These are phyloP conservation scores for Ophiostoma triangulosporum DNA, from an alignment of 2,329 filamentous ascomycete species.

Conservation along the genomic window DNA sequence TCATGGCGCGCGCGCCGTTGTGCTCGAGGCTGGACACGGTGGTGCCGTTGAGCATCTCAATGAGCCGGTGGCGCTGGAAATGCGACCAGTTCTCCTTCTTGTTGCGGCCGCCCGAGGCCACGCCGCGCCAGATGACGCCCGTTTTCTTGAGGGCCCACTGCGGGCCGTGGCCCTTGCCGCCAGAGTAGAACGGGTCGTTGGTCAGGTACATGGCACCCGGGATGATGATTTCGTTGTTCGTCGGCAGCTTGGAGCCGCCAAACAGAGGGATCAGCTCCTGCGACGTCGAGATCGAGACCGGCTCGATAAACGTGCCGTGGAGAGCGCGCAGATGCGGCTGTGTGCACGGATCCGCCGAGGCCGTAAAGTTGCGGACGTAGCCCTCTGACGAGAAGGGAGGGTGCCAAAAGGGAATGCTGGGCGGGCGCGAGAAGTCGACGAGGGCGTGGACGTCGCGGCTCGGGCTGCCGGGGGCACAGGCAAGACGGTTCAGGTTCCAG, in stretches of 20 bases:
- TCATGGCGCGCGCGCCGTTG: slow-evolving; percentile 25
- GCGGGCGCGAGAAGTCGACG: slow-evolving; percentile 20
- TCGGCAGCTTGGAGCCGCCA: slow-evolving; percentile 42
- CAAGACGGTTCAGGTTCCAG: slow-evolving; percentile 44
- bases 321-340: slow-evolving; percentile 32
- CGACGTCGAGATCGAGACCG: slow-evolving; percentile 33
- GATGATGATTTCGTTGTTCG: slow-evolving; percentile 49
- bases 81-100: slow-evolving; percentile 45
- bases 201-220: slow-evolving; percentile 50
- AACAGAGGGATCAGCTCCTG: slow-evolving; percentile 43
- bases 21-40: slow-evolving; percentile 35
- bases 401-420: slow-evolving; percentile 13
- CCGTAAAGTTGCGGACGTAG: slow-evolving; percentile 42
- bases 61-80: slow-evolving; percentile 58
- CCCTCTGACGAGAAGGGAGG: slow-evolving; percentile 25
- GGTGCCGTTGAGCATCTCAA: slow-evolving; percentile 55
- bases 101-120: slow-evolving; percentile 45
- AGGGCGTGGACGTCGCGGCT: slow-evolving; percentile 27
- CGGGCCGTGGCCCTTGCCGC: slow-evolving; percentile 39
- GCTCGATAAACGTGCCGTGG: slow-evolving; percentile 42
- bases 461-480: slow-evolving; percentile 43
- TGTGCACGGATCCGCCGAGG: slow-evolving; percentile 38
- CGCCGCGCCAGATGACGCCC: slow-evolving; percentile 49
- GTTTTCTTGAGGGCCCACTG: slow-evolving; percentile 44
- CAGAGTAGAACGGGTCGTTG: slow-evolving; percentile 44